Percentiles rank a stretch among this genome's conserved stretches.
phyloP scores from a whole-genome alignment of 176 grass and related monocot species.

The Juncus inflexus region DNA sequence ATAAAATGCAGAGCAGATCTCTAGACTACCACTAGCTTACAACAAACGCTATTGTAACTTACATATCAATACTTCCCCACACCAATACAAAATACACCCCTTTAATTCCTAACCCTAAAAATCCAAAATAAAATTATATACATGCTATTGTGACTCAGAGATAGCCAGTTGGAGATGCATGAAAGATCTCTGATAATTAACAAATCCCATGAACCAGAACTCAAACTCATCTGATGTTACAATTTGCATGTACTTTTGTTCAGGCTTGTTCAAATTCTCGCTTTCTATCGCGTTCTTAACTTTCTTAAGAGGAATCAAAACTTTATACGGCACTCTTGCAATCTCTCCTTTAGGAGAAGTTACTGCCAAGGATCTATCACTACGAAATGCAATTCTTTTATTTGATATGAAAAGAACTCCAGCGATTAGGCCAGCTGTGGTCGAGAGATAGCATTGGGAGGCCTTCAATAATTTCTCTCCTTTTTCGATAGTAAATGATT shows the following conservation, averaged over 20 bases:
- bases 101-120: too few species aligned
- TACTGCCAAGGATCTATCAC: slow-evolving; percentile 54
- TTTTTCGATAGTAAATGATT: slow-evolving; percentile 48
- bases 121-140: background rate
- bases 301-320: slow-evolving; percentile 48
- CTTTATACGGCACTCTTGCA: slow-evolving; percentile 74
- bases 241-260: slow-evolving; percentile 77
- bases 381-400: slow-evolving; percentile 72
- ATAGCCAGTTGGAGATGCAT: slow-evolving; percentile 52
- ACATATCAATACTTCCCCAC: too few species aligned
- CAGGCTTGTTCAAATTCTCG: slow-evolving; percentile 62
- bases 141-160: slow-evolving; percentile 31
- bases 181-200: slow-evolving; percentile 29
- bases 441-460: slow-evolving; percentile 82
- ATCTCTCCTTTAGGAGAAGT: slow-evolving; percentile 45
- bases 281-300: slow-evolving; percentile 45
- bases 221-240: slow-evolving; percentile 59
- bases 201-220: slow-evolving; percentile 18
- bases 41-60: too few species aligned
- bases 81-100: too few species aligned
- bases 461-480: slow-evolving; percentile 67
- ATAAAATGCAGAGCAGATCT: too few species aligned
- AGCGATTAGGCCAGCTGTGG: slow-evolving; percentile 72
- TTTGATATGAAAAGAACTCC: slow-evolving; percentile 89
- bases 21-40: too few species aligned